Evolutionary conservation across 306 rosid species (phyloP).

Genomic region (Mimosa bimucronata): DNA sequence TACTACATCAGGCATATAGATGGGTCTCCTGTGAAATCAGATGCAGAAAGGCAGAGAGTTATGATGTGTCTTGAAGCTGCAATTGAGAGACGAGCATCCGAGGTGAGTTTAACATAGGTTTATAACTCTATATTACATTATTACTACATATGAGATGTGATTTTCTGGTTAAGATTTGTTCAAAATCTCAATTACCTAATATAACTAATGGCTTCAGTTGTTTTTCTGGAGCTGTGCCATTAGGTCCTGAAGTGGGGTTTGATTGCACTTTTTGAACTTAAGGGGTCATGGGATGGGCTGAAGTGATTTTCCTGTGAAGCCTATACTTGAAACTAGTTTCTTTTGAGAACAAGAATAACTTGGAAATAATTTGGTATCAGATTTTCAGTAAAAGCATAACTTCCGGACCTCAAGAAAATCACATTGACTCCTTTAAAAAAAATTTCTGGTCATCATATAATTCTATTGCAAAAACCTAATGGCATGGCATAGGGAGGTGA

Average conservation of each 20-base stretch:
- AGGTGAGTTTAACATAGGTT: constrained; percentile 45
- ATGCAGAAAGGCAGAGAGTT: constrained; percentile 94
- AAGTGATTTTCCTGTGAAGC: constrained; percentile 22
- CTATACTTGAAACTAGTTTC: constrained; percentile 16
- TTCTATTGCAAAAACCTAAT: neutral
- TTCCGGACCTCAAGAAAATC: neutral
- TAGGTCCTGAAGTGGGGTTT: constrained; percentile 30
- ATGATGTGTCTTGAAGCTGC: constrained; percentile 96
- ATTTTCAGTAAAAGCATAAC: neutral
- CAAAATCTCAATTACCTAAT: neutral
- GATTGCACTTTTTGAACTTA: constrained; percentile 38
- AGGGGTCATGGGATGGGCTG: constrained; percentile 25
- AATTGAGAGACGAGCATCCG: constrained; percentile 90
- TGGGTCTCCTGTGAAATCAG: constrained; percentile 96
- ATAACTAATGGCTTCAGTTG: neutral
- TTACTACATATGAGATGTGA: constrained; percentile 11
- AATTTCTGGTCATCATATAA: neutral
- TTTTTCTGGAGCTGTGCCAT: neutral
- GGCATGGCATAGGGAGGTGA: neutral
- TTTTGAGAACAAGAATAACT: neutral
- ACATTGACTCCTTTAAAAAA: neutral
- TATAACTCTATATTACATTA: neutral
- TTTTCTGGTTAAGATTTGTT: constrained; percentile 24
- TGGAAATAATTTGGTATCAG: neutral
- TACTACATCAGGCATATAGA: constrained; percentile 87